Percentiles rank a stretch among this genome's conserved stretches.
Conservation (phyloP, 495 filamentous ascomycete genomes). For the Trichoderma orchidacearum region DNA sequence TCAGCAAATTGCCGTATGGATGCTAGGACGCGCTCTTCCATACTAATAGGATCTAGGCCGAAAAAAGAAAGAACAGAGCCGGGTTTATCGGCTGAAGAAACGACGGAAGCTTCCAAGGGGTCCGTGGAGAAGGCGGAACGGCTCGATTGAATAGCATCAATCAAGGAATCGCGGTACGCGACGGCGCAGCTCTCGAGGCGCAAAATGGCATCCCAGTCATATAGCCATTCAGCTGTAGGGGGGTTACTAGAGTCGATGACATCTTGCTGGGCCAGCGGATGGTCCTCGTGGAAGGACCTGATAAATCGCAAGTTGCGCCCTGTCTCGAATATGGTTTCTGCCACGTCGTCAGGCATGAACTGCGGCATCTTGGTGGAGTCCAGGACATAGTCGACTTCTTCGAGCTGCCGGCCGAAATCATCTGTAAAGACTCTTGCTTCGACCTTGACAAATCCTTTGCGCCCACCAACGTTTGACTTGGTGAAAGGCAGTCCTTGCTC, state of each 20-base stretch:
- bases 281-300: slow-evolving; percentile 56
- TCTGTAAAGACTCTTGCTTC: slow-evolving; percentile 42
- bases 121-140: not conserved
- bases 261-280: slow-evolving; percentile 50
- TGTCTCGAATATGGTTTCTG: slow-evolving; percentile 57
- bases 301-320: slow-evolving; percentile 66
- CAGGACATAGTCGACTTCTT: slow-evolving; percentile 44
- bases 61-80: slow-evolving; percentile 26
- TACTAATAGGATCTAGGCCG: slow-evolving; percentile 32
- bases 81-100: not conserved
- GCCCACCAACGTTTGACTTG: slow-evolving; percentile 28
- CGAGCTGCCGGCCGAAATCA: slow-evolving; percentile 35
- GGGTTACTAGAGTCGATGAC: slow-evolving; percentile 28
- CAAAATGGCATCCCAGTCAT: slow-evolving; percentile 63
- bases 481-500: slow-evolving; percentile 35
- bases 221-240: slow-evolving; percentile 56
- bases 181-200: slow-evolving; percentile 41
- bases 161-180: not conserved
- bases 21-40: slow-evolving; percentile 31
- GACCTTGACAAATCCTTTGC: slow-evolving; percentile 43
- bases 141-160: not conserved
- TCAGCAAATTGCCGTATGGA: slow-evolving; percentile 34
- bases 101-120: not conserved
- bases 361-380: slow-evolving; percentile 47
- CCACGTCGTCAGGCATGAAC: slow-evolving; percentile 52